Evolutionary conservation across 495 filamentous ascomycete genomes (phyloP).

Genomic region (Evernia prunastri): DNA sequence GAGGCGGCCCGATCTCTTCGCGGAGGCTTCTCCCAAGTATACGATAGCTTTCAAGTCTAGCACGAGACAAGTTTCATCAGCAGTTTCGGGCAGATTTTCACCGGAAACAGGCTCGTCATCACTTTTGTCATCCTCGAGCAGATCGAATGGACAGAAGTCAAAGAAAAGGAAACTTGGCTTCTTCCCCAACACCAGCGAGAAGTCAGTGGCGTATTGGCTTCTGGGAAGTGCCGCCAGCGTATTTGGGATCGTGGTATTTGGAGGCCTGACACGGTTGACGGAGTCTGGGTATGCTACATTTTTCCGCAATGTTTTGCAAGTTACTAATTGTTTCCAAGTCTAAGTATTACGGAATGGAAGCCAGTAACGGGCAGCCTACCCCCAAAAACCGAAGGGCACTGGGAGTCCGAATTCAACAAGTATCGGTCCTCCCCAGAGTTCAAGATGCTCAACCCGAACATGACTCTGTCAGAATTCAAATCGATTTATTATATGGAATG

Average conservation of each 20-base stretch:
- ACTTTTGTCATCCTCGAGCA: conserved; percentile 23
- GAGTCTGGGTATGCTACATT: conserved; percentile 72
- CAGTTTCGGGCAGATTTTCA: background rate
- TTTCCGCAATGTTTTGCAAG: conserved; percentile 21
- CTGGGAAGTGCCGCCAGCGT: conserved; percentile 84
- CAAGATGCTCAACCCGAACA: conserved; percentile 79
- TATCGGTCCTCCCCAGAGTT: conserved; percentile 90
- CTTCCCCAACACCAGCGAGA: conserved; percentile 69
- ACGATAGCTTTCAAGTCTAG: conserved; percentile 23
- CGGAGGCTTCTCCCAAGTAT: conserved; percentile 25
- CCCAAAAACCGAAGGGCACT: conserved; percentile 65
- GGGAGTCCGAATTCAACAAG: conserved; percentile 86
- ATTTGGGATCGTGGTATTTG: conserved; percentile 94
- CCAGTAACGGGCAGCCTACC: conserved; percentile 93
- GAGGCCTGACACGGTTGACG: conserved; percentile 85
- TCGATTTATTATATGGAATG: conserved; percentile 99
- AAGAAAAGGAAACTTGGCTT: conserved; percentile 25
- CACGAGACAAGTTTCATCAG: conserved; percentile 4
- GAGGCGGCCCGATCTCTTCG: background rate
- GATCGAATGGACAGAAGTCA: background rate
- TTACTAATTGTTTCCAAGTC: conserved; percentile 43
- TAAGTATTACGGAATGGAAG: conserved; percentile 99
- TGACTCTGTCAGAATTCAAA: conserved; percentile 89
- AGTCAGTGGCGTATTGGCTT: conserved; percentile 83
- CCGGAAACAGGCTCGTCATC: conserved; percentile 8